Conservation (phyloP, 2,329 filamentous ascomycete species). For the Bertia moriformis region DNA sequence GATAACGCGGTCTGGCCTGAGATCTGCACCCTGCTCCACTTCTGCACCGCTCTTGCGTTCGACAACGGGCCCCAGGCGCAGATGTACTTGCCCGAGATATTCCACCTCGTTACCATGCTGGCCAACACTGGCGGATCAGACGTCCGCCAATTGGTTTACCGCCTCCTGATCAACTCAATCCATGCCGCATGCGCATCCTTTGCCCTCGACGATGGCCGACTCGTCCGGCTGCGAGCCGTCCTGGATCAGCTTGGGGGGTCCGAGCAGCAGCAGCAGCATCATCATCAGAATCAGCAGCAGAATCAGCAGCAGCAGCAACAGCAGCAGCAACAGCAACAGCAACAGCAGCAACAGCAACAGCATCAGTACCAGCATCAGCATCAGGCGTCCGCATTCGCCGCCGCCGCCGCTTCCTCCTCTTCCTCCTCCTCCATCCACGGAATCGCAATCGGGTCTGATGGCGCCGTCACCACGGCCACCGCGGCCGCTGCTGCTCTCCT, state of each 20-base stretch:
- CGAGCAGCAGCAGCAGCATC: constrained; percentile 39
- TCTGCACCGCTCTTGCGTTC: constrained; percentile 53
- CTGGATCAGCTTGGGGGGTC: constrained; percentile 46
- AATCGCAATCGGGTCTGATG: too few species aligned
- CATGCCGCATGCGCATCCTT: constrained; percentile 57
- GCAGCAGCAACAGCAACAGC: too few species aligned
- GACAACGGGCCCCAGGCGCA: constrained; percentile 54
- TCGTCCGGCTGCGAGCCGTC: constrained; percentile 37
- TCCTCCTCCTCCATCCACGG: too few species aligned
- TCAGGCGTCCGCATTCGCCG: constrained; percentile 21
- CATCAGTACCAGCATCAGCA: too few species aligned
- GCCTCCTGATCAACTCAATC: constrained; percentile 50
- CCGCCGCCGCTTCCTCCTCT: constrained; percentile 39
- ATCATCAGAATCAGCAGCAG: too few species aligned
- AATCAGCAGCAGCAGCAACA: too few species aligned
- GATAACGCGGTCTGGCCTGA: constrained; percentile 59
- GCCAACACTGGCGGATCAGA: constrained; percentile 47
- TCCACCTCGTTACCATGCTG: constrained; percentile 58
- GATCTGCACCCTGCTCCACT: constrained; percentile 51
- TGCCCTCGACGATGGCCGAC: constrained; percentile 39
- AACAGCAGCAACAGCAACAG: too few species aligned
- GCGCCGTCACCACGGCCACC: not conserved
- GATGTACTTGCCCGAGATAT: constrained; percentile 53
- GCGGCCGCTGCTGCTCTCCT: too few species aligned
- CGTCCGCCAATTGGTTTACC: constrained; percentile 43